Conservation (phyloP, 352 stramenopile genomes). For the Phytopythium aichiense region DNA sequence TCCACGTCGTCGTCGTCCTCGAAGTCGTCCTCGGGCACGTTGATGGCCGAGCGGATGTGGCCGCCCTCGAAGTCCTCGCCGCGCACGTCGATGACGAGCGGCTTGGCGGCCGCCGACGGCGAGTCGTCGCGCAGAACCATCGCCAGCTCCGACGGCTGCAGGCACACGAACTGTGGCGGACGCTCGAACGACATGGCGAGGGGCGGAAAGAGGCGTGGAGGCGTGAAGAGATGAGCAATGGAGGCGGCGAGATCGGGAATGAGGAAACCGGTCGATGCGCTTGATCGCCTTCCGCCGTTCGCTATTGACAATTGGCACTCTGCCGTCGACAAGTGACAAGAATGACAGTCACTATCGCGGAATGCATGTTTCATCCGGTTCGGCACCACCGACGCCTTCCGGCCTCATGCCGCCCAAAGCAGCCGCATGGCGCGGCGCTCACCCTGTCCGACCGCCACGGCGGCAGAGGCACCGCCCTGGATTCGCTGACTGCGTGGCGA, state of each 20-base stretch:
- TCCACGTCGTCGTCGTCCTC: conserved; percentile 81
- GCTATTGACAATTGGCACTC: neutral
- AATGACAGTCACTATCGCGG: neutral
- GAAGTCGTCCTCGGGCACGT: conserved; percentile 77
- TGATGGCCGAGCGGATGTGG: conserved; percentile 74
- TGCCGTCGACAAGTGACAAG: neutral
- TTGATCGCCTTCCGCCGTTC: neutral
- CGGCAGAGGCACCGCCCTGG: neutral
- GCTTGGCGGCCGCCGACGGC: conserved; percentile 18
- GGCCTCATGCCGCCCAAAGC: neutral
- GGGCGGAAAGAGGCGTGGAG: neutral
- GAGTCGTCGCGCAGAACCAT: conserved; percentile 40
- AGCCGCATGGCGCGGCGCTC: neutral
- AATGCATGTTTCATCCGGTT: neutral
- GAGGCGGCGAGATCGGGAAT: neutral
- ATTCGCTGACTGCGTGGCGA: neutral
- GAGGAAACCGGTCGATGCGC: neutral
- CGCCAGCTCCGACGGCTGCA: conserved; percentile 50
- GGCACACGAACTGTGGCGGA: conserved; percentile 32
- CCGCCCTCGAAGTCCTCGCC: conserved; percentile 68
- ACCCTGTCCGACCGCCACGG: neutral
- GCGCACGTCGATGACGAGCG: conserved; percentile 73
- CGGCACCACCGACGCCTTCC: neutral
- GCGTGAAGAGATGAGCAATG: neutral
- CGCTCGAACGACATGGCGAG: conserved; percentile 27